phyloP scores from a whole-genome alignment of 2,329 filamentous ascomycete genomes.

The Trematosphaeria pertusa region DNA sequence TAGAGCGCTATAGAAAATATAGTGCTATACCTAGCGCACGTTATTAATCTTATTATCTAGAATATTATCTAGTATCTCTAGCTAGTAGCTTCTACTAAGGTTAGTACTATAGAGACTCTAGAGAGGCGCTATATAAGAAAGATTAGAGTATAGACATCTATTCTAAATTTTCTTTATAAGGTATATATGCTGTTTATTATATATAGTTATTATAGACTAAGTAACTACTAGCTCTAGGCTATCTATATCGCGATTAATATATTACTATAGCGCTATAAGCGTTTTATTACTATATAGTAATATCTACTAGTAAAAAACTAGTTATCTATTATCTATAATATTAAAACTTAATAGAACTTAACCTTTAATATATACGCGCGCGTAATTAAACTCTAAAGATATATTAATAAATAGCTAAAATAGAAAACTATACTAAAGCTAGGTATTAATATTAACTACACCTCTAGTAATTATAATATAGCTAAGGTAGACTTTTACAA shows the following conservation, averaged over 20 bases:
- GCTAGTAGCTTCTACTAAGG: slow-evolving; percentile 2
- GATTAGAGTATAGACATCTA: neutral
- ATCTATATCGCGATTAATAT: slow-evolving; percentile 1
- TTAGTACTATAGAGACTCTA: too few species aligned
- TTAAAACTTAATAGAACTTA: slow-evolving; percentile 14
- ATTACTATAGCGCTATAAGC: neutral
- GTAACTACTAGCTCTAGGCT: neutral
- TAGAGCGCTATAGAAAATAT: slow-evolving; percentile 2
- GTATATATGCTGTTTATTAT: slow-evolving; percentile 2
- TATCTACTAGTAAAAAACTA: neutral
- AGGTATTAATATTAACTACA: neutral
- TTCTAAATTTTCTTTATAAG: neutral
- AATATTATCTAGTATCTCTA: slow-evolving; percentile 6
- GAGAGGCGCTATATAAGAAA: neutral
- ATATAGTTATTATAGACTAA: neutral
- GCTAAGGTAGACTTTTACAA: slow-evolving; percentile 1
- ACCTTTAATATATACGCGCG: slow-evolving; percentile 14
- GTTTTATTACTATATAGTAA: slow-evolving; percentile 2
- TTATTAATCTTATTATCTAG: slow-evolving; percentile 14
- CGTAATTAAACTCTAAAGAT: slow-evolving; percentile 10
- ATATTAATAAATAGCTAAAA: slow-evolving; percentile 17
- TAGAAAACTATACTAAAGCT: neutral
- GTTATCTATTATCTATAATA: too few species aligned
- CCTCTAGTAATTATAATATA: neutral
- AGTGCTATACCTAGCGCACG: slow-evolving; percentile 6